Base-by-base conservation (phyloP, 805 yeast species). In the Jamesozyma spencerorum region DNA sequence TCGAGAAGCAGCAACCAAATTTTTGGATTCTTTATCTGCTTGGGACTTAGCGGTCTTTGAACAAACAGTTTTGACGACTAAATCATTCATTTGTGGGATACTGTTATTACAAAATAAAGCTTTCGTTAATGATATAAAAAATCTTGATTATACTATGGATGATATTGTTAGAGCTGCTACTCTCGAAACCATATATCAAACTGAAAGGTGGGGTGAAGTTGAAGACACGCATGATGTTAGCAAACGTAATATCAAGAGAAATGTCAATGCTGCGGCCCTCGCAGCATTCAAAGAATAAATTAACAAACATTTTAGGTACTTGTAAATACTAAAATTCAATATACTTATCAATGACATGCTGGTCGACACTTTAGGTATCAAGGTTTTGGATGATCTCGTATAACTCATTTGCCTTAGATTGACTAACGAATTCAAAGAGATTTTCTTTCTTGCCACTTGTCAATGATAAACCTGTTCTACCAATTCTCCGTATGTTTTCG, bases 161-260 rank as follows among this genome's bases (percentile, higher is more conserved):
- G 84, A 85, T 46, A 71, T 90, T 31, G 81, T 88, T 1, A 76
- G 76, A 52, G 74, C 82, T 43, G 87, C 87, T 8, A 79, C 82
- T 42, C 68, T 92, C 52, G 99, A 92, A 57, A 79, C 80, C 12
- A 77, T 81, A 27, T 75, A 75, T 62, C 99, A 92, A 64, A 84
- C 94, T 28, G 78, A 77, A 18, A 74, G 79, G 55, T 92, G 98
- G 98, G 98, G 98, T 26, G 97, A 90, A 62, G 97, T 90, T 18
- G 97, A 92, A 64, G 98, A 92, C 56, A 86, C 97, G 2, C 98
- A 92, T 58, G 98, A 92, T 60, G 97, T 92, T n/a, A 94, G 85
- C 54, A 81, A 82, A 60, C 94, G 80, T 31, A 97, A 92, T 51
- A 71, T 94, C 52, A 70, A 85, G 54, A 78, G 97, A 62, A 78